A percentile compares a stretch with the other conserved stretches of the same genome.
Conservation (phyloP, 2,329 filamentous ascomycete species). For the Calonectria honghensis region DNA sequence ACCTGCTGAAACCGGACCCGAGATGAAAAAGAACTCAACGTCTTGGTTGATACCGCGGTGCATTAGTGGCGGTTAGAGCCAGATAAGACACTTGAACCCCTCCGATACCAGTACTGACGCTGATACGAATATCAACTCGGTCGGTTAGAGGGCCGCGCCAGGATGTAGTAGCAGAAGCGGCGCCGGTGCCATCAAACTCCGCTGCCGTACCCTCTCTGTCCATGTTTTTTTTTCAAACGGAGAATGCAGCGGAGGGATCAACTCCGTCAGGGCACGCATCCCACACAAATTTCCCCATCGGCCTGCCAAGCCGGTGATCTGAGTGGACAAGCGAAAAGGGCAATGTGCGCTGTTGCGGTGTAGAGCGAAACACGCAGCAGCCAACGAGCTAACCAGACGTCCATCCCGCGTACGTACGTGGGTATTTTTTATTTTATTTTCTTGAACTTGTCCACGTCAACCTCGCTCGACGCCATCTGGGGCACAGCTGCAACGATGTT, state of each 20-base stretch:
- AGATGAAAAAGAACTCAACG: constrained; percentile 13
- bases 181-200: constrained; percentile 13
- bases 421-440: not conserved
- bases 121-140: not conserved
- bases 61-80: constrained; percentile 30
- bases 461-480: not conserved
- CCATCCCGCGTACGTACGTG: not conserved
- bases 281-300: constrained; percentile 23
- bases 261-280: constrained; percentile 10
- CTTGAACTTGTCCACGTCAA: constrained; percentile 22
- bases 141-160: not conserved
- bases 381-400: not conserved
- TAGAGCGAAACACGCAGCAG: constrained; percentile 13
- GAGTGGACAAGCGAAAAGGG: not conserved
- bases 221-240: not conserved
- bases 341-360: constrained; percentile 16
- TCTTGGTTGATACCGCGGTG: constrained; percentile 22
- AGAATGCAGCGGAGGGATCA: constrained; percentile 18
- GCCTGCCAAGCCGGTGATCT: constrained; percentile 23
- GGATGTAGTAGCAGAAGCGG: not conserved
- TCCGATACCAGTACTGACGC: not conserved
- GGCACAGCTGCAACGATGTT: constrained; percentile 12
- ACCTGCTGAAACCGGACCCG: constrained; percentile 16
- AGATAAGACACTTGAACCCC: constrained; percentile 32
- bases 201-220: constrained; percentile 9